Evolutionary conservation across 2,329 filamentous ascomycete species (phyloP).

Genomic region (Gnomoniopsis smithogilvyi): DNA sequence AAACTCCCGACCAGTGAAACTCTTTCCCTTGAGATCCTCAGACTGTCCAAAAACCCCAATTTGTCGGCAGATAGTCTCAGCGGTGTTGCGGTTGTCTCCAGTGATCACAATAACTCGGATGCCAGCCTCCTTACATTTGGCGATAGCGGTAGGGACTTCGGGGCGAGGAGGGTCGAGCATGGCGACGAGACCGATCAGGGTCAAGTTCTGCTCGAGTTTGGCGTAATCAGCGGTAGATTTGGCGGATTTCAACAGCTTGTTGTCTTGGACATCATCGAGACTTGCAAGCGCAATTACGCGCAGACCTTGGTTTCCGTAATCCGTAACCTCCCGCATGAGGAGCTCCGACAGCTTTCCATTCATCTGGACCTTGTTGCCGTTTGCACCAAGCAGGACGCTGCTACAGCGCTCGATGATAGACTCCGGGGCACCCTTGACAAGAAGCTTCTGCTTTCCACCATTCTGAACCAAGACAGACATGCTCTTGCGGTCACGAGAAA

Average conservation of each 20-base stretch:
- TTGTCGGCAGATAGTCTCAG: slow-evolving; percentile 94
- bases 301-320: slow-evolving; percentile 88
- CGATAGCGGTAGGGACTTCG: slow-evolving; percentile 82
- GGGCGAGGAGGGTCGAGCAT: slow-evolving; percentile 97
- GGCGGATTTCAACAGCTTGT: slow-evolving; percentile 68
- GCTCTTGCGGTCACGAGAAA: slow-evolving; percentile 96
- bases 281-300: slow-evolving; percentile 92
- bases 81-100: slow-evolving; percentile 95
- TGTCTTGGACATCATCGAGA: slow-evolving; percentile 69
- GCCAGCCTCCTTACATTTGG: slow-evolving; percentile 85
- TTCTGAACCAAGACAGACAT: slow-evolving; percentile 92
- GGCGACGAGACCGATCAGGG: slow-evolving; percentile 85
- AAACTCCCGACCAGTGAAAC: slow-evolving; percentile 92
- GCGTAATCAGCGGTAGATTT: slow-evolving; percentile 82
- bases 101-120: slow-evolving; percentile 98
- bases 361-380: slow-evolving; percentile 74
- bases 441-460: slow-evolving; percentile 69
- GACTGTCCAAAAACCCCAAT: slow-evolving; percentile 86
- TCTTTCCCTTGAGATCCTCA: slow-evolving; percentile 87
- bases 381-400: slow-evolving; percentile 70
- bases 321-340: slow-evolving; percentile 75
- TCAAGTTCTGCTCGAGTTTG: slow-evolving; percentile 89
- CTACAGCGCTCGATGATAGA: slow-evolving; percentile 91
- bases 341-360: slow-evolving; percentile 66
- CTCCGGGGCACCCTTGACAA: slow-evolving; percentile 96